phyloP scores from a whole-genome alignment of 805 yeast species.

The Cyberlindnera mississippiensis region DNA sequence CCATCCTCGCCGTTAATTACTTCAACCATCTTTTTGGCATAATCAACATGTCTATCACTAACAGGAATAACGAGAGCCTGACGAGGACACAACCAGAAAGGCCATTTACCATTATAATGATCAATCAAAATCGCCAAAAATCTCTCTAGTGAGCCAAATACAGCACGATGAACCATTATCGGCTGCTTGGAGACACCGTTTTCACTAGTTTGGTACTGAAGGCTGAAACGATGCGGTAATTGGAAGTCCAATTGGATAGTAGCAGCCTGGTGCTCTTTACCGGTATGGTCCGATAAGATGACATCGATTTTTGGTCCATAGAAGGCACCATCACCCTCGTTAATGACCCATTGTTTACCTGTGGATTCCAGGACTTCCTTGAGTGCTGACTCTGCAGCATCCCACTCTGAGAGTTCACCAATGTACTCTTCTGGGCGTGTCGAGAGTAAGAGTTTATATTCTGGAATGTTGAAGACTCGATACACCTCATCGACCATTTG shows the following conservation, averaged over 20 bases:
- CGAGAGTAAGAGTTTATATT: conserved; percentile 64
- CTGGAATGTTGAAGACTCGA: conserved; percentile 42
- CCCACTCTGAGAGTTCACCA: conserved; percentile 79
- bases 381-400: conserved; percentile 70
- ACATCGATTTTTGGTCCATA: conserved; percentile 97
- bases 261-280: conserved; percentile 88
- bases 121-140: conserved; percentile 88
- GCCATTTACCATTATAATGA: conserved; percentile 92
- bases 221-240: conserved; percentile 77
- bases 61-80: conserved; percentile 86
- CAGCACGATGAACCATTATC: conserved; percentile 94
- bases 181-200: conserved; percentile 59
- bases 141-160: conserved; percentile 91
- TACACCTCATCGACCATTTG: conserved; percentile 74
- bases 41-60: conserved; percentile 52
- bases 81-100: conserved; percentile 93
- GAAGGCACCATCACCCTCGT: conserved; percentile 93
- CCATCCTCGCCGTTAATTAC: conserved; percentile 45
- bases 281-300: conserved; percentile 71
- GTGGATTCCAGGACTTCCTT: conserved; percentile 51
- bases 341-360: conserved; percentile 60
- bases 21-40: conserved; percentile 47
- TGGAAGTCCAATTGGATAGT: conserved; percentile 95
- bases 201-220: conserved; percentile 55
- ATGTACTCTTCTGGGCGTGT: conserved; percentile 84